phyloP scores from a whole-genome alignment of 108 stramenopile genomes.

The Halocafeteria seosinensis region DNA sequence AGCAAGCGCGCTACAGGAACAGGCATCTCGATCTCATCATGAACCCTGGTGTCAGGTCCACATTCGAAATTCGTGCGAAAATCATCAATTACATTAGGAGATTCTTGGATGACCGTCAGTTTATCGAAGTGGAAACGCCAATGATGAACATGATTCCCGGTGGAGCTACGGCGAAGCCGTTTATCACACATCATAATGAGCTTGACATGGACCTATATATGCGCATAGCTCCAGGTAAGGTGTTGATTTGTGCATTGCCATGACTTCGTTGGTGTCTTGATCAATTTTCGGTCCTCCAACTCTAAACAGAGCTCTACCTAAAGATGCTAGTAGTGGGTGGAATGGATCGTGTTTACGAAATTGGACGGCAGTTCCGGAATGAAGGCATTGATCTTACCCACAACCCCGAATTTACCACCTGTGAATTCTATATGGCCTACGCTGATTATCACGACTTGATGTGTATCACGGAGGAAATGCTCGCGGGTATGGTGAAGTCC shows the following conservation, averaged over 20 bases:
- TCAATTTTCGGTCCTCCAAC: constrained; percentile 12
- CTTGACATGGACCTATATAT: constrained; percentile 78
- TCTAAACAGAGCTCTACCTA: constrained; percentile 89
- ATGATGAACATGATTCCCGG: constrained; percentile 99
- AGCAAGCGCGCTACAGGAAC: constrained; percentile 88
- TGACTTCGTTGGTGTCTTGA: background rate
- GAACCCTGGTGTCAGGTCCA: constrained; percentile 61
- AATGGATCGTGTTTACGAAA: constrained; percentile 94
- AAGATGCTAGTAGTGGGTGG: constrained; percentile 94
- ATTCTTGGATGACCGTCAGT: constrained; percentile 77
- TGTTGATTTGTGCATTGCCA: no score
- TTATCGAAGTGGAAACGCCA: constrained; percentile 97
- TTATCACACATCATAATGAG: constrained; percentile 94
- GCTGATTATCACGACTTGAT: constrained; percentile 97
- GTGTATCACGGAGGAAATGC: constrained; percentile 87
- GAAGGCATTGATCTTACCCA: constrained; percentile 98
- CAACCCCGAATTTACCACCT: constrained; percentile 98
- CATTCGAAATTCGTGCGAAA: constrained; percentile 65
- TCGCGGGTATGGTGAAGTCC: constrained; percentile 78
- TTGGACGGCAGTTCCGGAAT: constrained; percentile 96
- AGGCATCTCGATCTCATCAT: constrained; percentile 94
- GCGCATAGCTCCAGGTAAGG: constrained; percentile 42
- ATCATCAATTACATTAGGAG: constrained; percentile 76
- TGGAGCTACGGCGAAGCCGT: constrained; percentile 88
- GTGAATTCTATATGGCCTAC: constrained; percentile 96